These are phyloP conservation scores for Paramecium sonneborni DNA, from an alignment of 73 alveolate genomes.

Conservation along the genomic window DNA sequence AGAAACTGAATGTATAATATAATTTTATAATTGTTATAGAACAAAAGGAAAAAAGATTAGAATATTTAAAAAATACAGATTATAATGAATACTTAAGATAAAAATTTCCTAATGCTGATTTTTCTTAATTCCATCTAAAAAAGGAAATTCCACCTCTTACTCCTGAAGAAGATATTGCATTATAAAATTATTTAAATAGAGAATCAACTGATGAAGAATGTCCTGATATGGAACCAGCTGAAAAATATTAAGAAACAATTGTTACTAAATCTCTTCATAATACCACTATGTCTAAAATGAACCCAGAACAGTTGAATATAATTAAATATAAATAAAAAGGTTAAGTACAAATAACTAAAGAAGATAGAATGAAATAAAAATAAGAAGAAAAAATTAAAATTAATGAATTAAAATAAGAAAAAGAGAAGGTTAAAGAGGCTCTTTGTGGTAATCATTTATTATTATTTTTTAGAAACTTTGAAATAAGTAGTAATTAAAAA, in stretches of 20 bases:
- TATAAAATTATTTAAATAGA: background rate
- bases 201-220: background rate
- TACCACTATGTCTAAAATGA: constrained; percentile 14
- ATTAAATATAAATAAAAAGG: background rate
- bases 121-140: background rate
- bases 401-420: background rate
- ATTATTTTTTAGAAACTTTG: background rate
- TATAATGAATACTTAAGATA: background rate
- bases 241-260: background rate
- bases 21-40: background rate
- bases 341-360: background rate
- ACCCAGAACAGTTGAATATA: background rate
- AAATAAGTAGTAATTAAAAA: background rate
- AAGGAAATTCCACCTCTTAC: background rate
- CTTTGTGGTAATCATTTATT: background rate
- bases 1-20: background rate
- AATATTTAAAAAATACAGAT: background rate
- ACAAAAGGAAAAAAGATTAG: background rate
- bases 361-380: background rate
- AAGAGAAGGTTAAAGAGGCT: background rate
- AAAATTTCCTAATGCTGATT: background rate
- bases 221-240: background rate
- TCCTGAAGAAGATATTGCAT: background rate
- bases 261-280: background rate
- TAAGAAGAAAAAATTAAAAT: background rate